phyloP scores from a whole-genome alignment of 2,329 filamentous ascomycete genomes.

The Ophiostoma himal-ulmi region DNA sequence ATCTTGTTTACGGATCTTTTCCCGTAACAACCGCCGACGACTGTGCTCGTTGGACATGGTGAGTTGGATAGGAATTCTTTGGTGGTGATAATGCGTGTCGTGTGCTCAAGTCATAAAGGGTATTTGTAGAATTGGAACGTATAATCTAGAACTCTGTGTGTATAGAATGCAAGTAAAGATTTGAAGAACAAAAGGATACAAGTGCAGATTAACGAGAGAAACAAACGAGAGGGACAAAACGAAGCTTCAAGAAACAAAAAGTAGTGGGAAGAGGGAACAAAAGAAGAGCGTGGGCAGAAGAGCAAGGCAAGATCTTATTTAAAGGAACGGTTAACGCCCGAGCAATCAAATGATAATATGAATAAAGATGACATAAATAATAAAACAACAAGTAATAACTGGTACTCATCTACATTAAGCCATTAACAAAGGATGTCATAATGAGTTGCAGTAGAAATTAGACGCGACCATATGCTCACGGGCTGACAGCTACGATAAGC shows the following conservation, averaged over 20 bases:
- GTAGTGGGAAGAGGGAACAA: neutral
- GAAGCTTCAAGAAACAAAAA: neutral
- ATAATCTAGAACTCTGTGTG: neutral
- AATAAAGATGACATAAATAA: neutral
- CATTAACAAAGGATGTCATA: neutral
- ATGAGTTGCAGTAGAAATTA: neutral
- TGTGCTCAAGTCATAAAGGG: neutral
- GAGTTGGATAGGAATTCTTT: neutral
- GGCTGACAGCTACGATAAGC: constrained; percentile 10
- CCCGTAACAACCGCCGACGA: constrained; percentile 13
- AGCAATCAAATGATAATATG: neutral
- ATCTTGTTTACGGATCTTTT: neutral
- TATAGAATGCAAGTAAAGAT: neutral
- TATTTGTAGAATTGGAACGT: neutral
- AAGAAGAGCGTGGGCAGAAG: neutral
- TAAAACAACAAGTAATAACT: neutral
- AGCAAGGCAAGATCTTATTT: constrained; percentile 1
- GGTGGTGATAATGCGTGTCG: neutral
- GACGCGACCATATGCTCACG: neutral
- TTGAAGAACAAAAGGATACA: neutral
- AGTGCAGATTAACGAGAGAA: neutral
- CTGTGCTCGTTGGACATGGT: constrained; percentile 18
- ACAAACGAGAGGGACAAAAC: neutral
- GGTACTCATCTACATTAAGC: neutral
- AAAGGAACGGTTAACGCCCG: neutral